phyloP scores from a whole-genome alignment of 768 basidiomycete genomes.

The Russula vinacea region DNA sequence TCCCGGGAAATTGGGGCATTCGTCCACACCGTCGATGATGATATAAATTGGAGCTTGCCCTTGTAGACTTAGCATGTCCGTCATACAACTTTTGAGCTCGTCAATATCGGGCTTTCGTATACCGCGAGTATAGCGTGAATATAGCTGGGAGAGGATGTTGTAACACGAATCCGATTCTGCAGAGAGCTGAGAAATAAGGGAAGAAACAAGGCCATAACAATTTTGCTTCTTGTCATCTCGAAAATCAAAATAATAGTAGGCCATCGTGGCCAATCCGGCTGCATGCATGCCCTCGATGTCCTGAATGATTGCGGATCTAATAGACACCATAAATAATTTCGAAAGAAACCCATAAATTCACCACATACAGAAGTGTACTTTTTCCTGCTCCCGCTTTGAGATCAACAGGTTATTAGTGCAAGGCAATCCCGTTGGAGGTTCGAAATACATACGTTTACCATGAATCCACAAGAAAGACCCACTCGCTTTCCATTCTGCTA shows the following conservation, averaged over 20 bases:
- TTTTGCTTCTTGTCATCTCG: slow-evolving; percentile 8
- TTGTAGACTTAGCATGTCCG: not conserved
- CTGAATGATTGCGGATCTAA: slow-evolving; percentile 6
- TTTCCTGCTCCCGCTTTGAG: slow-evolving; percentile 5
- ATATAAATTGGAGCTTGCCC: slow-evolving; percentile 4
- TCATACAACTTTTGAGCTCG: not conserved
- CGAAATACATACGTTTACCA: slow-evolving; percentile 6
- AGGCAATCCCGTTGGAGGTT: too few relatives aligned
- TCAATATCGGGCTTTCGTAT: not conserved
- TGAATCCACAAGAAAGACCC: not conserved
- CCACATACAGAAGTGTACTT: slow-evolving; percentile 9
- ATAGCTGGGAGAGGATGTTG: not conserved
- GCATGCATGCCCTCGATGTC: not conserved
- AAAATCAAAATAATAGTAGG: slow-evolving; percentile 18
- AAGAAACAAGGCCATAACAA: not conserved
- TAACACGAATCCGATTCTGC: not conserved
- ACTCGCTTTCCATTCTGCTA: not conserved
- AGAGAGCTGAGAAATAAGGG: slow-evolving; percentile 9
- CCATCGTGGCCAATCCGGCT: slow-evolving; percentile 9
- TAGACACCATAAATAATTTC: not conserved
- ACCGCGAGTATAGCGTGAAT: not conserved
- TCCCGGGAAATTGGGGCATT: not conserved
- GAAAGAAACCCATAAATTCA: not conserved
- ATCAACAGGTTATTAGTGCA: not conserved
- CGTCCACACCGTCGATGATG: slow-evolving; percentile 4